Evolutionary conservation across 805 yeast genomes (phyloP).

Genomic region (Candida vaughaniae): DNA sequence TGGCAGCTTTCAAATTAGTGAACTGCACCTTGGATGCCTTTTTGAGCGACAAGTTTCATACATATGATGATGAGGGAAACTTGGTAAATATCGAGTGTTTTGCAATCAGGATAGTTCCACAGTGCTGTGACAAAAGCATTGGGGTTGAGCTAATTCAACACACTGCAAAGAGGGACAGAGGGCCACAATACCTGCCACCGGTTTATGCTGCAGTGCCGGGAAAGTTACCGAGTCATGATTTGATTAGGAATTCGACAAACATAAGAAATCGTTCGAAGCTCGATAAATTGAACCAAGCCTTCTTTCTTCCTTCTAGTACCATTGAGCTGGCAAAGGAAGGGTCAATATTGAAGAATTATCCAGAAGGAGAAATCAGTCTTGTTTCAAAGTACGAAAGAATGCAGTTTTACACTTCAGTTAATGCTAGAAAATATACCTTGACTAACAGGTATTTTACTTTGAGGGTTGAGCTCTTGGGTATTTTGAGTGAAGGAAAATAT

Average conservation of each 20-base stretch:
- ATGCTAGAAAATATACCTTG: constrained; percentile 41
- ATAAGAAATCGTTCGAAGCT: constrained; percentile 56
- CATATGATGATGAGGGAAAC: constrained; percentile 20
- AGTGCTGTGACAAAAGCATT: constrained; percentile 49
- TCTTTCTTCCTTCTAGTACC: constrained; percentile 31
- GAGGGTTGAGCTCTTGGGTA: constrained; percentile 51
- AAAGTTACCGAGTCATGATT: constrained; percentile 53
- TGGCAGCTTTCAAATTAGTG: constrained; percentile 48
- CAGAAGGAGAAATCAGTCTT: constrained; percentile 46
- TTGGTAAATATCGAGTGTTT: constrained; percentile 41
- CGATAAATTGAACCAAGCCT: constrained; percentile 50
- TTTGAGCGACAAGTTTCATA: constrained; percentile 31
- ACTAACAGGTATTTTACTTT: constrained; percentile 50
- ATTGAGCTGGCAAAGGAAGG: not conserved
- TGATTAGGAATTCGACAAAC: constrained; percentile 59
- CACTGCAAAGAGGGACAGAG: constrained; percentile 72
- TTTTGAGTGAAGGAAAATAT: constrained; percentile 30
- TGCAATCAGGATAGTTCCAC: constrained; percentile 52
- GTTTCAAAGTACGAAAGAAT: constrained; percentile 70
- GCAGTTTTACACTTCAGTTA: constrained; percentile 60
- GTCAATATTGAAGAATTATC: constrained; percentile 43
- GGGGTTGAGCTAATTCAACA: constrained; percentile 59
- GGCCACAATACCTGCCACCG: constrained; percentile 65
- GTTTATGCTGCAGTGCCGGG: constrained; percentile 57
- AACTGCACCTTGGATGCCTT: constrained; percentile 21